Base-by-base conservation (phyloP, 2,329 filamentous ascomycete genomes). In the Cladobotryum mycophilum region DNA sequence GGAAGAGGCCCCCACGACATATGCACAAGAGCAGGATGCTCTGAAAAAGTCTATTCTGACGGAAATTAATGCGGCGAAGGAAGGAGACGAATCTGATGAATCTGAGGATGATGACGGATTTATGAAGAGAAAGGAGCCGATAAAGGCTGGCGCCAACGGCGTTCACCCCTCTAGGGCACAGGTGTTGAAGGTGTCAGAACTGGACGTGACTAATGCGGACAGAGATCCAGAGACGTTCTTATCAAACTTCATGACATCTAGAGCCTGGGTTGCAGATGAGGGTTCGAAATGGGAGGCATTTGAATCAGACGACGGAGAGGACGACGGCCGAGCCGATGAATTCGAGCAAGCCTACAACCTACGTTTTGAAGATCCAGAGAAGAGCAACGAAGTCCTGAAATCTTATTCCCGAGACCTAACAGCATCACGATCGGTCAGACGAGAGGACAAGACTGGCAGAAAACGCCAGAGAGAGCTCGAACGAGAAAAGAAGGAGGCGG, bases 271-370 rank as follows among this genome's bases (percentile, higher is more conserved):
- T 6, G 82, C 87, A 0, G 79, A 80, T 9, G 81, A 80, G 47
- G 76, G 75, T 40, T 76, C 80, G 18, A 79, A 79, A 40, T 90
- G 88, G 69, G 77, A 91, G 60, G 88, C 91, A 1, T 87, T 99
- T 51, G 89, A 96, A 64, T 96, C 90, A 0, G 93, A 99, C 59
- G 90, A 96, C 0, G 91, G 93, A 56, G 89, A 96, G 47, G 89
- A 77, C 2, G 76, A 89, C 45, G 83, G 88, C 30, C 78, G 81
- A 42, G 91, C 91, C 22, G 92, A 97, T 41, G 82, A 86, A 54
- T 95, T 92, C 62, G 93, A 99, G 70, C 80, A 88, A 57, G 91
- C 91, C 4, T 99, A 96, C 73, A 99, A 99, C 71, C 72, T 96
- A 70, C 86, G 93, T 34, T 99, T 99, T 63, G 93, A 99, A 66